Percentiles rank a stretch among this genome's conserved stretches.
phyloP scores from a whole-genome alignment of 1,139 yeast genomes.

The Pichiaceae sp. region DNA sequence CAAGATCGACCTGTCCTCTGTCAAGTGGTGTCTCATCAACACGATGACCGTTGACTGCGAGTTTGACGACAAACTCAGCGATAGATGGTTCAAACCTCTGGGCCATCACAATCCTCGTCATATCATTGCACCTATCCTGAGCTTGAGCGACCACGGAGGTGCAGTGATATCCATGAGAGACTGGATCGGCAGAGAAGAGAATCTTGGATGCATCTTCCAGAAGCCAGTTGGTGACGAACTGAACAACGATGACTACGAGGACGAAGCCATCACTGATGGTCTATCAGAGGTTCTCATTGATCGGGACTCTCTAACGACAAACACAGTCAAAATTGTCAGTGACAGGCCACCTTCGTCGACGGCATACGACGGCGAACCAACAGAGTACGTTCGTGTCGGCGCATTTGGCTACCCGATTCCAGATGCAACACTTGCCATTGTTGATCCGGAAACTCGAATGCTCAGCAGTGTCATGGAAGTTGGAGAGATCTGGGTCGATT shows the following conservation, averaged over 20 bases:
- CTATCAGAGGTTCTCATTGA: constrained; percentile 72
- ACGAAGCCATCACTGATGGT: constrained; percentile 21
- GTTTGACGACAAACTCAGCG: constrained; percentile 82
- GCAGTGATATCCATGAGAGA: constrained; percentile 89
- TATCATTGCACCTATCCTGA: constrained; percentile 83
- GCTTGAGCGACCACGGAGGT: constrained; percentile 92
- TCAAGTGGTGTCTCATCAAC: constrained; percentile 85
- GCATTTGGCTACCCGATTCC: constrained; percentile 94
- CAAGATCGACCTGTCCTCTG: constrained; percentile 69
- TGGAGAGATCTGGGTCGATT: constrained; percentile 97
- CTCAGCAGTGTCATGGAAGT: constrained; percentile 66
- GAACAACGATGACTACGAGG: constrained; percentile 14
- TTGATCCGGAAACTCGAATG: constrained; percentile 79
- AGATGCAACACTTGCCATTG: constrained; percentile 88
- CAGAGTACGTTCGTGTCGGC: constrained; percentile 60
- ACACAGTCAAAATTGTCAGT: constrained; percentile 63
- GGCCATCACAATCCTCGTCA: constrained; percentile 76
- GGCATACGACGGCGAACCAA: constrained; percentile 34
- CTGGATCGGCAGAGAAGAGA: constrained; percentile 70
- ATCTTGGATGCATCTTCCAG: constrained; percentile 37
- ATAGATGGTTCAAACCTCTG: constrained; percentile 82
- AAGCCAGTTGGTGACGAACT: constrained; percentile 24
- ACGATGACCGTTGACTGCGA: constrained; percentile 93
- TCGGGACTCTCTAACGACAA: constrained; percentile 71
- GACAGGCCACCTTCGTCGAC: constrained; percentile 45